These are phyloP conservation scores for Rhizophora apiculata DNA, from an alignment of 345 rosid genomes.

Conservation along the genomic window DNA sequence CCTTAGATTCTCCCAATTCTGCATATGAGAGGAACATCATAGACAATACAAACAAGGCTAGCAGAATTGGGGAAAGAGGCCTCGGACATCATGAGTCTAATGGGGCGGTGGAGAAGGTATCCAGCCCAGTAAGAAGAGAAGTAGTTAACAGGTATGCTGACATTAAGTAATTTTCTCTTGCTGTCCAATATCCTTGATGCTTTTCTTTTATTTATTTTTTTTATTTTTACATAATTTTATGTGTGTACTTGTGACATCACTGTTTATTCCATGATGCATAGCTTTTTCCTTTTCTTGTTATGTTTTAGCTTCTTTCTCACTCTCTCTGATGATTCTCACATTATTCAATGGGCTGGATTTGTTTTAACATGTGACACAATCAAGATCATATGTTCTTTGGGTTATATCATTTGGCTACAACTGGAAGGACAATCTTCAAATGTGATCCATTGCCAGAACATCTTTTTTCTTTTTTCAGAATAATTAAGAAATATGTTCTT, in stretches of 20 bases:
- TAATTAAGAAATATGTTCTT: too few relatives aligned
- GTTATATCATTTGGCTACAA: neutral
- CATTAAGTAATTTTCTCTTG: neutral
- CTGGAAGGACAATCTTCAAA: too few relatives aligned
- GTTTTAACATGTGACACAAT: neutral
- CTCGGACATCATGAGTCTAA: conserved; percentile 34
- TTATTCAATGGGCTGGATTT: neutral
- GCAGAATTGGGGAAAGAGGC: conserved; percentile 30
- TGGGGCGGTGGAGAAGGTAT: conserved; percentile 29
- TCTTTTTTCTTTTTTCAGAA: too few relatives aligned
- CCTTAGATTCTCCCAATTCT: conserved; percentile 27
- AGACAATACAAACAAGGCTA: conserved; percentile 26
- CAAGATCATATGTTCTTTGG: neutral
- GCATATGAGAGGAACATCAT: conserved; percentile 19
- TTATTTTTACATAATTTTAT: neutral
- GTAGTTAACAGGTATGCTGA: conserved; percentile 36
- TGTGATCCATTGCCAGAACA: too few relatives aligned
- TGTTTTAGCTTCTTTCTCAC: neutral
- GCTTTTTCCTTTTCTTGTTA: neutral
- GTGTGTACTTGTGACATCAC: neutral
- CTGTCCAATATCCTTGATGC: neutral
- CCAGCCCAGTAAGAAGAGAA: conserved; percentile 47
- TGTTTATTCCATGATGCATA: neutral
- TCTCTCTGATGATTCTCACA: neutral
- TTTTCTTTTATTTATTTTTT: neutral